Percentiles rank a stretch among this genome's conserved stretches.
Evolutionary conservation across 2,329 filamentous ascomycete species (phyloP).

Genomic region (Alternaria metachromatica): DNA sequence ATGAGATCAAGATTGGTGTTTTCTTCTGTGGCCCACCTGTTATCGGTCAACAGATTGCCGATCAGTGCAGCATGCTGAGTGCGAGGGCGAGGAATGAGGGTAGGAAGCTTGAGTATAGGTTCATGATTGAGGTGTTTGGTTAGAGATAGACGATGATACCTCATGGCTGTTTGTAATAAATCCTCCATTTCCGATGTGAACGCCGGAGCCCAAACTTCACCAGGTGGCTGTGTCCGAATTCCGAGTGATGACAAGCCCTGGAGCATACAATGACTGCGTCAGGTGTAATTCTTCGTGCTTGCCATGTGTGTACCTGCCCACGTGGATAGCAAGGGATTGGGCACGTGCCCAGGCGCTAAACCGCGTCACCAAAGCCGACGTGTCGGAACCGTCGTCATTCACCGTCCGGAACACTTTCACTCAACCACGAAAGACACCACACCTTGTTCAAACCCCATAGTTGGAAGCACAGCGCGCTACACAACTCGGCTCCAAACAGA

Average conservation of each 20-base stretch:
- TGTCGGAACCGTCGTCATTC: constrained; percentile 7
- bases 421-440: not conserved
- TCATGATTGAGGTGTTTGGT: constrained; percentile 65
- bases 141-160: constrained; percentile 21
- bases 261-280: not conserved
- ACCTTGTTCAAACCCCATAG: not conserved
- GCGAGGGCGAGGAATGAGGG: constrained; percentile 60
- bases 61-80: constrained; percentile 61
- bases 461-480: not conserved
- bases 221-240: not conserved
- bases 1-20: constrained; percentile 58
- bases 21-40: constrained; percentile 65
- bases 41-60: constrained; percentile 62
- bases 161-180: not conserved
- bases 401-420: not conserved
- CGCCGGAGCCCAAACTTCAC: fast-evolving
- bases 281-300: not conserved
- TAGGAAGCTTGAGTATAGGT: constrained; percentile 62
- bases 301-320: not conserved
- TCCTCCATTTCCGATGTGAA: not conserved
- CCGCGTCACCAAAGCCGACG: constrained; percentile 19
- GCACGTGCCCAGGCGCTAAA: constrained; percentile 15
- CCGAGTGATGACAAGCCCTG: not conserved
- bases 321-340: not conserved
- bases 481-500: not conserved